Percentiles rank a stretch among this genome's conserved stretches.
These are phyloP conservation scores for Entelexis paramagnoliae DNA, from an alignment of 1,139 yeast species.

Conservation along the genomic window DNA sequence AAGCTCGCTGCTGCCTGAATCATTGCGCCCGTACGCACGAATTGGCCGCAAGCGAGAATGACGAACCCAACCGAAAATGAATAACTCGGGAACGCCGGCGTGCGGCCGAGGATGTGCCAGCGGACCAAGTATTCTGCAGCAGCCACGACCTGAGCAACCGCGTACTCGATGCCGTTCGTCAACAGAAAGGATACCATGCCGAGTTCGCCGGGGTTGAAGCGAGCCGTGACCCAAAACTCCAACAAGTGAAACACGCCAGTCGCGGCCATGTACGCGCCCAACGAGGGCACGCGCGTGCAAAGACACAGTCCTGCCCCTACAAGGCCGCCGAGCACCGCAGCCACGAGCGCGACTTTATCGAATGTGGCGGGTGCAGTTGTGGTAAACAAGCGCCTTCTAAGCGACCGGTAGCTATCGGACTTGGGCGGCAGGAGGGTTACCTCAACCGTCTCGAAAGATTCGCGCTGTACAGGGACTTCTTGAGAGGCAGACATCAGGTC, in stretches of 20 bases:
- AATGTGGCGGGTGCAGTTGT: constrained; percentile 21
- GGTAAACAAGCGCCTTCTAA: constrained; percentile 7
- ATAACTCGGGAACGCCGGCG: not conserved
- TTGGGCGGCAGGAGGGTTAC: constrained; percentile 4
- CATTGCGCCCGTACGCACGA: constrained; percentile 66
- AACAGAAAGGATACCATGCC: constrained; percentile 64
- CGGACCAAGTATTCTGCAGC: constrained; percentile 36
- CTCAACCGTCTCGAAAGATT: not conserved
- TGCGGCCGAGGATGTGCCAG: not conserved
- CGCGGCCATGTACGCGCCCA: constrained; percentile 42
- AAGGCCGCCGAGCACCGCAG: constrained; percentile 31
- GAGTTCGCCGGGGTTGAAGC: constrained; percentile 55
- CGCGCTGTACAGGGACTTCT: not conserved
- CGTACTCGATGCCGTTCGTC: constrained; percentile 56
- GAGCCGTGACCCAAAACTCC: constrained; percentile 71
- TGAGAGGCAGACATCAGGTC: not conserved
- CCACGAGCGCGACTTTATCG: constrained; percentile 34
- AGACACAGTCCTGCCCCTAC: constrained; percentile 15
- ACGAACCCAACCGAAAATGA: not conserved
- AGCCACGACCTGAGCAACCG: constrained; percentile 51
- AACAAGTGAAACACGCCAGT: constrained; percentile 62
- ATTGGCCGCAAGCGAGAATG: constrained; percentile 51
- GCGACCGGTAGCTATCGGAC: not conserved
- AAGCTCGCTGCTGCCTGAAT: constrained; percentile 79
- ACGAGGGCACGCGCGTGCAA: not conserved